Conservation (phyloP, 2,329 filamentous ascomycete genomes). For the Rugonectria rugulosa region DNA sequence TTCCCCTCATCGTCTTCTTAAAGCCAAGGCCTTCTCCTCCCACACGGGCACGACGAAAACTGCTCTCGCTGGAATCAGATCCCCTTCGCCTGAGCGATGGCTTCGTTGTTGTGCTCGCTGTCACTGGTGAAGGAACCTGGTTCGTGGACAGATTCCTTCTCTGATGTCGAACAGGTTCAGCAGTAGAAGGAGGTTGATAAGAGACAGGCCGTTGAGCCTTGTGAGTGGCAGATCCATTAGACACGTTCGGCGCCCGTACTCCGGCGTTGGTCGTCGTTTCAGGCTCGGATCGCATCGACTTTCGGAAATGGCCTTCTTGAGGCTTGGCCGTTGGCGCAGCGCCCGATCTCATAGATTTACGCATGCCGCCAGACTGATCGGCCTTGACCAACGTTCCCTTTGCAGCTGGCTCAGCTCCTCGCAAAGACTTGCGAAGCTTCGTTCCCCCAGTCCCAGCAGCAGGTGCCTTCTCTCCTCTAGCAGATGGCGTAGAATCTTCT, state of each 20-base stretch:
- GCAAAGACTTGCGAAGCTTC: constrained; percentile 59
- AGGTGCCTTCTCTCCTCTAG: constrained; percentile 6
- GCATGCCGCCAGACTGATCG: constrained; percentile 39
- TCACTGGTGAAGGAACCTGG: constrained; percentile 17
- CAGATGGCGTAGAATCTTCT: constrained; percentile 18
- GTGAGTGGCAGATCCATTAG: constrained; percentile 22
- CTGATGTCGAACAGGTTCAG: constrained; percentile 26
- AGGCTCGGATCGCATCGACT: constrained; percentile 32
- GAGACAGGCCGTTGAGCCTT: constrained; percentile 38
- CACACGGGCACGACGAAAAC: constrained; percentile 74
- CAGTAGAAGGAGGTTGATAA: constrained; percentile 36
- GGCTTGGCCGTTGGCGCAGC: constrained; percentile 9
- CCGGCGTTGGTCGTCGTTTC: constrained; percentile 15
- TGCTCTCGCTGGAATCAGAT: constrained; percentile 79
- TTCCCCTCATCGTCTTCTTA: constrained; percentile 74
- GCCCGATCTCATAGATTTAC: constrained; percentile 44
- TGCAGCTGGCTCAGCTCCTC: too few relatives aligned
- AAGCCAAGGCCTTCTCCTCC: constrained; percentile 64
- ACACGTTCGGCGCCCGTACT: constrained; percentile 37
- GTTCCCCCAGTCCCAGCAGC: constrained; percentile 8
- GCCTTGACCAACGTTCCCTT: constrained; percentile 25
- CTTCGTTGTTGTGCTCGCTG: constrained; percentile 31
- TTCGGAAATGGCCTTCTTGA: constrained; percentile 28
- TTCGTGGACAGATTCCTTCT: constrained; percentile 37
- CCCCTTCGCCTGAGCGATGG: constrained; percentile 58